Base-by-base conservation (phyloP, 805 yeast genomes). In the Yamadazyma paraphyllophila region DNA sequence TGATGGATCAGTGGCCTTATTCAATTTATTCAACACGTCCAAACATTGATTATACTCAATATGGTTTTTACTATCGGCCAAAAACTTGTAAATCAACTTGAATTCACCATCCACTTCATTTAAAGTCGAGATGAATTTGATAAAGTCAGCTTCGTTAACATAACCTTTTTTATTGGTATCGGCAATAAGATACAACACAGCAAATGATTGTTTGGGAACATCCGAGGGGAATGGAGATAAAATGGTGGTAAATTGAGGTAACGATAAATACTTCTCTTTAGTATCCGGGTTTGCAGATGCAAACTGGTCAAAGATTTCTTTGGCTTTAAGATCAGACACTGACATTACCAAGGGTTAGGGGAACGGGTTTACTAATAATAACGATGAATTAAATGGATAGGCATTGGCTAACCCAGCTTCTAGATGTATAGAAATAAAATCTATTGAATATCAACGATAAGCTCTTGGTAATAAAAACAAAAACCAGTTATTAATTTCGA, bases 131-230 rank as follows among this genome's bases (percentile, higher is more conserved):
- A 86, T 82, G 60, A 92, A 87, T 36, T 76, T 75, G 41, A 79
- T 67, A 85, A 96, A 92, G 60, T 92, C 97, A 20, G 71, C 62
- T 41, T 82, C 70, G 24, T 79, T 74, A 41, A 88, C 73, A 48
- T 74, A 82, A 7, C 97, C 97, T 53, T 80, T 79, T 45, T 75
- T 71, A 33, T 76, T 73, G 47, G 79, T 79, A 66, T 92, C 98
- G 12, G 96, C 88, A 24, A 89, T 81, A 46, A 85, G 72, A 60
- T 86, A 92, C 40, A 92, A 80, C 49, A 91, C 74, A 5, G 74
- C 59, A 44, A 61, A 70, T 5, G 73, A 53, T 36, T 62, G 63
- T 41, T 56, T 63, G 13, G 73, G 70, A 36, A 71, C 56, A 50
- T 71, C 77, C 29, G 66, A 55, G 32, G 66, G 65, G 48, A 68